Base-by-base conservation (phyloP, 768 basidiomycete genomes). In the Lactarius hengduanensis region DNA sequence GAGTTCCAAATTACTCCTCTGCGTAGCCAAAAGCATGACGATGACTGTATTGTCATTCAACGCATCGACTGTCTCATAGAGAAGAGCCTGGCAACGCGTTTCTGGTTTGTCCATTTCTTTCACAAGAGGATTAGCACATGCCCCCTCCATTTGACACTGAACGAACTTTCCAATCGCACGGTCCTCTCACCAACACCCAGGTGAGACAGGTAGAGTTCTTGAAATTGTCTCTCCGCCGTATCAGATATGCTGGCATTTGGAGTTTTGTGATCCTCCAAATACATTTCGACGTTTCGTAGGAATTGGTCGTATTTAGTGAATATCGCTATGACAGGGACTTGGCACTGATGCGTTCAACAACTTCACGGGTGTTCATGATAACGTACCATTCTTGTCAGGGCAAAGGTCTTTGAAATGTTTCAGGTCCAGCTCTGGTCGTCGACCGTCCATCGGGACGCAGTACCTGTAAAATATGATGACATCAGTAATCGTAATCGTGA, bases 251-350 rank as follows among this genome's bases (percentile, higher is more conserved):
- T 30, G 30, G 30, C 47, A 11, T 50, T n/a, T 13, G 22, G 11
- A 2, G 26, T 50, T 22, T 22, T 22, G 11, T 50, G 22, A 26
- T 50, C 47, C 47, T 50, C 47, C 47, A 50, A 50, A 50, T 50
- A 4, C 22, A 50, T 50, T 13, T 5, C 11, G 1, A 50, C 22
- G 11, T 50, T 26, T 1, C 11, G 47, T 10, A 50, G n/a, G 11
- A 50, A 50, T 50, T 50, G 47, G 47, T 50, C 47, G 22, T 50
- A 50, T 10, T 50, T 50, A n/a, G 47, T 50, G 47, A 50, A 50
- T 50, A 50, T 22, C 10, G 47, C 22, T 13, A 50, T 50, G 47
- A 50, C 47, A 5, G 47, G 47, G 2, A 50, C 47, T 50, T 50
- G 11, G 11, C 22, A 22, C 11, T 5, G 4, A 50, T 26, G 47